A percentile compares a stretch with the other conserved stretches of the same genome.
phyloP scores from a whole-genome alignment of 495 filamentous ascomycete genomes.

The Schizothecium vesticola region DNA sequence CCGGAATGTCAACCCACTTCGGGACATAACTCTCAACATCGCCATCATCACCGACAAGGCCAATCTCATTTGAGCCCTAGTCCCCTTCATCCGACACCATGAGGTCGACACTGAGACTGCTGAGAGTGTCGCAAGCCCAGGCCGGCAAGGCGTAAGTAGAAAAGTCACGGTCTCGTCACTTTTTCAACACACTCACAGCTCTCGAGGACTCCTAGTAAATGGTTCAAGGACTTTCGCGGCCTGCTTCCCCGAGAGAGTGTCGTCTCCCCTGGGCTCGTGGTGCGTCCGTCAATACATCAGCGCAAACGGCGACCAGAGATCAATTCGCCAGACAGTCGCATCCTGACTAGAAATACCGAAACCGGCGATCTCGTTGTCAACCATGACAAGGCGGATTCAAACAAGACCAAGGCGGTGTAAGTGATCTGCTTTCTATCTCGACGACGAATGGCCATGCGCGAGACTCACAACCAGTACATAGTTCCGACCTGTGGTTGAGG shows the following conservation, averaged over 20 bases:
- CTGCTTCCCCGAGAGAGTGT: neutral
- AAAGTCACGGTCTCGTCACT: neutral
- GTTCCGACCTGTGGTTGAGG: neutral
- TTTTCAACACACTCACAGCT: neutral
- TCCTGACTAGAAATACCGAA: neutral
- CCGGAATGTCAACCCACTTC: neutral
- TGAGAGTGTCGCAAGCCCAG: neutral
- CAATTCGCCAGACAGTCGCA: neutral
- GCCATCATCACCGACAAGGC: neutral
- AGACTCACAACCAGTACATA: neutral
- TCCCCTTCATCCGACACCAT: neutral
- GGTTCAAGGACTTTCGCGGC: neutral
- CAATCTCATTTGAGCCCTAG: neutral
- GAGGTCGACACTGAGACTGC: neutral
- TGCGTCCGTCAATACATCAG: neutral
- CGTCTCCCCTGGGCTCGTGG: neutral
- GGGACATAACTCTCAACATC: neutral
- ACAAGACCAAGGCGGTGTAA: neutral
- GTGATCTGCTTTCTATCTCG: neutral
- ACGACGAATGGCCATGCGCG: neutral
- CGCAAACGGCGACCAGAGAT: neutral
- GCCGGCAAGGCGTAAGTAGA: neutral
- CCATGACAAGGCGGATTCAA: neutral
- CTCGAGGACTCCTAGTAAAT: neutral
- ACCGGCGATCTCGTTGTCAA: neutral